Evolutionary conservation across 2,329 filamentous ascomycete genomes (phyloP), one percentile per base, ranked within the genome.

Genomic region (Paramyrothecium sp.): DNA sequence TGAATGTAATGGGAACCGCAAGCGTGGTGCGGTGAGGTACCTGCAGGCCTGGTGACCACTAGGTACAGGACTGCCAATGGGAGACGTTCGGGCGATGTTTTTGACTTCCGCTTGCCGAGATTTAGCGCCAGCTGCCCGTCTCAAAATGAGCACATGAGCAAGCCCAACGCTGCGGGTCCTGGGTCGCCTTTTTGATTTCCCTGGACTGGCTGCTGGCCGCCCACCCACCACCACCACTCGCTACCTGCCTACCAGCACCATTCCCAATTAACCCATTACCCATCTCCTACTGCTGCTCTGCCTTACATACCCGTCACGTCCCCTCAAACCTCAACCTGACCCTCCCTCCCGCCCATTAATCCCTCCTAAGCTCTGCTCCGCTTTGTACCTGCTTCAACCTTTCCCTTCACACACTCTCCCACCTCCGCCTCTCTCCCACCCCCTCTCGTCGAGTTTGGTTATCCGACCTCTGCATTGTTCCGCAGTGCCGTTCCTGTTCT

Each of bases 131-230:
- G 64, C 63, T 68, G 67, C 66, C 66, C 70, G 74, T 75, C 73
- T 76, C 70, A 71, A 67, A 75, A 72, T 73, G 74, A 69, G 72
- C 77, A 79, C 76, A 79, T 79, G 77, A 79, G 73, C 74, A 74
- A 71, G 72, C 73, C 74, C 69, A 75, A 71, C 62, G 61, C 64
- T 75, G 72, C 69, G 73, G 73, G 68, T 74, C 66, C 60, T 64
- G 56, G 51, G 54, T 62, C 49, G 57, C 64, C 26, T 30, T 30
- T 49, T 57, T 55, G 47, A 58, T 60, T 57, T 58, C 54, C 57
- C 30, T 54, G 41, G 17, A 57, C 51, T 41, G 44, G 13, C 13
- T 44, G 38, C n/a, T 44, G 26, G 26, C 26, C 48, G 19, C 19
- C 48, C 48, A 26, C 48, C 23, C 17, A 19, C 22, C 19, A 23